phyloP scores from a whole-genome alignment of 2,329 filamentous ascomycete species.

The Thielaviopsis euricoi region DNA sequence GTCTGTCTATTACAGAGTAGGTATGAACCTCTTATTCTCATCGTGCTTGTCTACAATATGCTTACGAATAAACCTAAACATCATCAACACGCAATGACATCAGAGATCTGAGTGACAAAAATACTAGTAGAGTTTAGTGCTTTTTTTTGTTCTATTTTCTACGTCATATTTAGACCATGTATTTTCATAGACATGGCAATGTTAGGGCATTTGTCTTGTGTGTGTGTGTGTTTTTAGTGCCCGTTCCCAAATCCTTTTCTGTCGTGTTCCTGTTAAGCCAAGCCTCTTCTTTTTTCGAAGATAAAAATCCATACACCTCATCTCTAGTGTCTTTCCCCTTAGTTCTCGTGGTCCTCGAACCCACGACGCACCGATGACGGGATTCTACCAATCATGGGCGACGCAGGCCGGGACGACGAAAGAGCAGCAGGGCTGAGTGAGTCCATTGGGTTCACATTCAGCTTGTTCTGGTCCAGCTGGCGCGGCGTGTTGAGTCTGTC shows the following conservation, averaged over 20 bases:
- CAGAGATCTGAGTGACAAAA: too few species aligned
- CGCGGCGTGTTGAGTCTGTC: slow-evolving; percentile 29
- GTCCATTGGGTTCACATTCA: slow-evolving; percentile 11
- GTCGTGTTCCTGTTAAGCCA: neutral
- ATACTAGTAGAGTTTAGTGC: too few species aligned
- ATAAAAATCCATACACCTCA: neutral
- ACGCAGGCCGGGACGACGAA: slow-evolving; percentile 8
- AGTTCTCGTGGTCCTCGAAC: slow-evolving; percentile 8
- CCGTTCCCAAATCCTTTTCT: neutral
- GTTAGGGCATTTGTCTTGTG: too few species aligned
- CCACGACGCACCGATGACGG: slow-evolving; percentile 7
- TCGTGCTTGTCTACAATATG: neutral
- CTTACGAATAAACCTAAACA: neutral
- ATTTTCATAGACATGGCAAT: too few species aligned
- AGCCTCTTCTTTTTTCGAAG: neutral
- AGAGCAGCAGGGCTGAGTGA: slow-evolving; percentile 1
- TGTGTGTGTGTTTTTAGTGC: too few species aligned
- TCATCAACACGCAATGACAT: neutral
- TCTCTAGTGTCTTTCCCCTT: neutral
- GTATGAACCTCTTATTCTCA: too few species aligned
- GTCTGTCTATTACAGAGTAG: too few species aligned
- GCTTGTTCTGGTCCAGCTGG: slow-evolving; percentile 4
- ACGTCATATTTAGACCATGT: neutral
- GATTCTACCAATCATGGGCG: slow-evolving; percentile 11
- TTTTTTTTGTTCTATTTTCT: neutral